phyloP scores from a whole-genome alignment of 2,329 filamentous ascomycete genomes.

The Fusarium sp. region DNA sequence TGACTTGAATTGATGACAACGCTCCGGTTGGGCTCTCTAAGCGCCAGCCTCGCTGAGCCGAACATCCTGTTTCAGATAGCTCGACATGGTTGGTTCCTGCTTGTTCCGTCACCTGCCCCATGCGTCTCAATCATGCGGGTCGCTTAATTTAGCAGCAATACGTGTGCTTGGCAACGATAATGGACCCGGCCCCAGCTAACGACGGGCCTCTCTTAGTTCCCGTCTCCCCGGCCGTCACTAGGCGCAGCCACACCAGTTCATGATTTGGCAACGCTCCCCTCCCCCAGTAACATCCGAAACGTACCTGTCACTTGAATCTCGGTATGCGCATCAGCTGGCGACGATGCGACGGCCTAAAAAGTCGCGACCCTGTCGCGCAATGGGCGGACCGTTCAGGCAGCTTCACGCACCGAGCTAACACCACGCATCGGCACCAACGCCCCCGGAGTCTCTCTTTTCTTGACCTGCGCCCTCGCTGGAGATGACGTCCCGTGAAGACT shows the following conservation, averaged over 20 bases:
- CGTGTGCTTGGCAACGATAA: too few species aligned
- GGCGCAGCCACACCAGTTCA: conserved; percentile 11
- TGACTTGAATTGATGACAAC: too few species aligned
- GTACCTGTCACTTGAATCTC: neutral
- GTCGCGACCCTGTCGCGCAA: too few species aligned
- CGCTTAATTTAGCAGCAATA: too few species aligned
- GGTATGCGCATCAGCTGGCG: neutral
- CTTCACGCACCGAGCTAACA: neutral
- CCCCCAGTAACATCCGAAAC: neutral
- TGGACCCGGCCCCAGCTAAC: too few species aligned
- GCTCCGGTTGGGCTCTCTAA: too few species aligned
- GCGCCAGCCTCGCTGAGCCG: too few species aligned
- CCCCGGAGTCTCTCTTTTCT: neutral
- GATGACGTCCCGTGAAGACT: neutral
- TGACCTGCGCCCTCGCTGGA: neutral
- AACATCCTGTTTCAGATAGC: too few species aligned
- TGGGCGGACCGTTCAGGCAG: neutral
- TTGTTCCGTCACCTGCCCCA: too few species aligned
- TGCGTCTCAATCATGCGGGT: too few species aligned
- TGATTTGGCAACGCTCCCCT: conserved; percentile 13
- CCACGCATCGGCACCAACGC: neutral
- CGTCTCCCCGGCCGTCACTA: neutral
- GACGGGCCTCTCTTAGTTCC: neutral
- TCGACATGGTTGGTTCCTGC: too few species aligned
- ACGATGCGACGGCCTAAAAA: too few species aligned